Percentiles rank a stretch among this genome's conserved stretches.
Evolutionary conservation across 768 basidiomycete genomes (phyloP).

Genomic region (Gloeostereum incarnatum): DNA sequence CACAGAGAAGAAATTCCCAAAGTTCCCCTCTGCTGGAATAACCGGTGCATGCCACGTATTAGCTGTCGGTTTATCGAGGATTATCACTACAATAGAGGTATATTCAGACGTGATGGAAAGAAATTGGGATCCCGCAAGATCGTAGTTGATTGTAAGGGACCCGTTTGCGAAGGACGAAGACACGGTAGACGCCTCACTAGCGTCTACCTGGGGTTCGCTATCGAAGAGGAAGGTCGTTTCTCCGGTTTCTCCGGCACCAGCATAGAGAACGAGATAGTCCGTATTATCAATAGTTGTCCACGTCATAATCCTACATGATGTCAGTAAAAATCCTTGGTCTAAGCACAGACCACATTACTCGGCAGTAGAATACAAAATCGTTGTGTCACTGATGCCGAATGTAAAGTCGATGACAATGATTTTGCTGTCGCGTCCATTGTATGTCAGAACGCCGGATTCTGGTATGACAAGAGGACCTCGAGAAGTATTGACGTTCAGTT

Average conservation of each 20-base stretch:
- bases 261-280: constrained; percentile 36
- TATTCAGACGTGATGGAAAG: constrained; percentile 20
- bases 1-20: constrained; percentile 33
- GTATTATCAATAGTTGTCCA: constrained; percentile 37
- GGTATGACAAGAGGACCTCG: constrained; percentile 28
- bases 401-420: constrained; percentile 39
- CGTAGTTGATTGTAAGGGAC: constrained; percentile 28
- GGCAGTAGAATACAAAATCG: constrained; percentile 35
- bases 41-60: constrained; percentile 40
- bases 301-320: constrained; percentile 32
- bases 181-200: constrained; percentile 19
- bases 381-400: constrained; percentile 25
- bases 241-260: constrained; percentile 27
- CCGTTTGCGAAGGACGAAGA: constrained; percentile 23
- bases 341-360: constrained; percentile 22
- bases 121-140: constrained; percentile 22
- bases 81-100: constrained; percentile 19
- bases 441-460: constrained; percentile 24
- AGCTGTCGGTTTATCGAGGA: constrained; percentile 39
- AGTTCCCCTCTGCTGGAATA: constrained; percentile 23
- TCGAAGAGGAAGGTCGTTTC: constrained; percentile 32
- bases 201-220: constrained; percentile 18
- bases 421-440: constrained; percentile 40
- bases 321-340: not conserved
- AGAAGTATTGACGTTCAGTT: constrained; percentile 33